Evolutionary conservation across 164 flowering plant species (phyloP).

Genomic region (Stephania japonica): DNA sequence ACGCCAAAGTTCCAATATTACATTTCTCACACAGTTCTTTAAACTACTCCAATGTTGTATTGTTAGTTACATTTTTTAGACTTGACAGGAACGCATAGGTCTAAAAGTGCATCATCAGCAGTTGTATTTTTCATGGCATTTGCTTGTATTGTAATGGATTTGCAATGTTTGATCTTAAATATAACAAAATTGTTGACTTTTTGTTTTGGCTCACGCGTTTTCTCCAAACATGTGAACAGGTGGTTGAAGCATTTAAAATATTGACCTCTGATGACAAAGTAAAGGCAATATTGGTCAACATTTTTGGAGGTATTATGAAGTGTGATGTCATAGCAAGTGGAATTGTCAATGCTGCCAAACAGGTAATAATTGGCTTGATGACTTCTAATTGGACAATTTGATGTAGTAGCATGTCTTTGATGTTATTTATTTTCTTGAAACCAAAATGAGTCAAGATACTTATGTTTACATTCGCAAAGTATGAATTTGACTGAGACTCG

Average conservation of each 20-base stretch:
- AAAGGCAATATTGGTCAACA: conserved; percentile 95
- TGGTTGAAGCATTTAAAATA: conserved; percentile 96
- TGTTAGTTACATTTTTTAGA: not conserved
- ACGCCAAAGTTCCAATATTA: not conserved
- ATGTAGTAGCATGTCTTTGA: not conserved
- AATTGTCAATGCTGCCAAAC: conserved; percentile 96
- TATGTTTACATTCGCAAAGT: not conserved
- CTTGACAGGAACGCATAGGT: too few species aligned
- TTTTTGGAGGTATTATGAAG: conserved; percentile 98
- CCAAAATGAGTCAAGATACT: not conserved
- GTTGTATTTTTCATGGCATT: too few species aligned
- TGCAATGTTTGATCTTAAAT: not conserved
- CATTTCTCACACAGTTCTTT: not conserved
- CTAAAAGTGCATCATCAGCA: too few species aligned
- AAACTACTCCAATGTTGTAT: not conserved
- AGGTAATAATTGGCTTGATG: conserved; percentile 22
- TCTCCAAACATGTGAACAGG: conserved; percentile 35
- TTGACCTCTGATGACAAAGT: conserved; percentile 96
- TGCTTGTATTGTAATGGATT: not conserved
- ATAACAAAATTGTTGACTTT: not conserved
- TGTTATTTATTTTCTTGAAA: not conserved
- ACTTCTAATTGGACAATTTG: not conserved
- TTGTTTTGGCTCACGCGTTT: not conserved
- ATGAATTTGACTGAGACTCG: not conserved
- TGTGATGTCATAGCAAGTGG: conserved; percentile 98